A percentile compares a stretch with the other conserved stretches of the same genome.
These are phyloP conservation scores for Pichia sp. DNA, from an alignment of 1,139 yeast species.

Conservation along the genomic window DNA sequence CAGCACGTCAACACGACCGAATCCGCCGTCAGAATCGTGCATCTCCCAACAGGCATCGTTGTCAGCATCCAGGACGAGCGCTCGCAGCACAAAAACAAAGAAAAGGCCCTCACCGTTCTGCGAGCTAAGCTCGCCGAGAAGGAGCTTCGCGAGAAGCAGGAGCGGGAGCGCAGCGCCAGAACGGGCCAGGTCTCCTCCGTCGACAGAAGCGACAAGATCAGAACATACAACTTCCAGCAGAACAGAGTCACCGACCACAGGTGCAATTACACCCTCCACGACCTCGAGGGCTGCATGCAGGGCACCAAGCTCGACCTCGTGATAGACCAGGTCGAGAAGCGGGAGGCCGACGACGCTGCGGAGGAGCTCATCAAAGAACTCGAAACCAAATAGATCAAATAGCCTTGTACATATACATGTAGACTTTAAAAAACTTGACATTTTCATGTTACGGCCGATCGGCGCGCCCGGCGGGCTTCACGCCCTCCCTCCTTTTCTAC, in stretches of 20 bases:
- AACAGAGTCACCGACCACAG: constrained; percentile 92
- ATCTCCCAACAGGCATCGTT: constrained; percentile 83
- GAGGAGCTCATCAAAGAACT: constrained; percentile 33
- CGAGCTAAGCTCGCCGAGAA: constrained; percentile 80
- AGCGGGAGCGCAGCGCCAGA: constrained; percentile 62
- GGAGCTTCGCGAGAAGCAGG: constrained; percentile 63
- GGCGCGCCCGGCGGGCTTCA: not conserved
- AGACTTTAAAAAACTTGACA: no score
- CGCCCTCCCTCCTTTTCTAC: not conserved
- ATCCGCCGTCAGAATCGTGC: constrained; percentile 91
- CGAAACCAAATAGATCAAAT: constrained; percentile 1
- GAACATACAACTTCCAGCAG: constrained; percentile 92
- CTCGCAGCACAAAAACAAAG: constrained; percentile 91
- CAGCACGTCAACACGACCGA: constrained; percentile 98
- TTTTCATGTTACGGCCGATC: not conserved
- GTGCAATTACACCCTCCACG: constrained; percentile 74
- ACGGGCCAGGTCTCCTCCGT: constrained; percentile 84
- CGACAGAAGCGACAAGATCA: constrained; percentile 85
- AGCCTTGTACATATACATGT: not conserved
- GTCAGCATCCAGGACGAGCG: constrained; percentile 93
- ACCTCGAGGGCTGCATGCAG: constrained; percentile 71
- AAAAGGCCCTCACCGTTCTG: constrained; percentile 83
- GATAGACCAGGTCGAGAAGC: constrained; percentile 47
- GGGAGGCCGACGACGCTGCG: constrained; percentile 45
- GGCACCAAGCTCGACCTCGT: constrained; percentile 68